phyloP scores from a whole-genome alignment of 768 basidiomycete genomes.

The Hortiboletus campestris region DNA sequence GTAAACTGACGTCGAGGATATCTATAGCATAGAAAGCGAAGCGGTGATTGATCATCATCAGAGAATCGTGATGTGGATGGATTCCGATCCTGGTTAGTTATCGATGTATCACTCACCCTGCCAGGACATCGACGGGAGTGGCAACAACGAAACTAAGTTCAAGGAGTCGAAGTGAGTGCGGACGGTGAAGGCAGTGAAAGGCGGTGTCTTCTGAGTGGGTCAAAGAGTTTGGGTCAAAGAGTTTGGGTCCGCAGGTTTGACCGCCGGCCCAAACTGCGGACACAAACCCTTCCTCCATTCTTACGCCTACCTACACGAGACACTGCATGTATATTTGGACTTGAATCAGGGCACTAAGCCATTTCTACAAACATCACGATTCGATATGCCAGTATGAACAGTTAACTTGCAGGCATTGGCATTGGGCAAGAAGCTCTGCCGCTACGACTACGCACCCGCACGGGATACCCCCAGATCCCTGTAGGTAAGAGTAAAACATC shows the following conservation, averaged over 20 bases:
- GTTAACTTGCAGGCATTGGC: background rate
- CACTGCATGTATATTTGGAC: background rate
- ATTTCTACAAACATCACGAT: background rate
- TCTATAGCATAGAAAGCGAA: conserved; percentile 40
- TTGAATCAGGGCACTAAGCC: background rate
- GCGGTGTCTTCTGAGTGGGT: background rate
- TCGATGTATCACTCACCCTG: conserved; percentile 20
- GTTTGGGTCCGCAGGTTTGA: too few relatives aligned
- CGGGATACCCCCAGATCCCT: background rate
- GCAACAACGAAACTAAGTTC: background rate
- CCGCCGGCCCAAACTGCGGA: too few relatives aligned
- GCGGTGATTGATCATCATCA: background rate
- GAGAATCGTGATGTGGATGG: background rate
- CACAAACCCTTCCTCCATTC: background rate
- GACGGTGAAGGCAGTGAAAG: background rate
- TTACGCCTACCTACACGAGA: background rate
- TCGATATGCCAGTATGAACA: background rate
- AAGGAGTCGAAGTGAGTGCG: background rate
- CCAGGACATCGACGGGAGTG: conserved; percentile 24
- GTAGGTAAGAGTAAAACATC: background rate
- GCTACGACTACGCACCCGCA: background rate
- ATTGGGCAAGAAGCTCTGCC: background rate
- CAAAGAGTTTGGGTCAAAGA: too few relatives aligned
- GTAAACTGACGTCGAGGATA: conserved; percentile 79
- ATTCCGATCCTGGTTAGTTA: background rate